A percentile compares a stretch with the other conserved stretches of the same genome.
Evolutionary conservation across 2,329 filamentous ascomycete genomes (phyloP).

Genomic region (Penicillium sp.): DNA sequence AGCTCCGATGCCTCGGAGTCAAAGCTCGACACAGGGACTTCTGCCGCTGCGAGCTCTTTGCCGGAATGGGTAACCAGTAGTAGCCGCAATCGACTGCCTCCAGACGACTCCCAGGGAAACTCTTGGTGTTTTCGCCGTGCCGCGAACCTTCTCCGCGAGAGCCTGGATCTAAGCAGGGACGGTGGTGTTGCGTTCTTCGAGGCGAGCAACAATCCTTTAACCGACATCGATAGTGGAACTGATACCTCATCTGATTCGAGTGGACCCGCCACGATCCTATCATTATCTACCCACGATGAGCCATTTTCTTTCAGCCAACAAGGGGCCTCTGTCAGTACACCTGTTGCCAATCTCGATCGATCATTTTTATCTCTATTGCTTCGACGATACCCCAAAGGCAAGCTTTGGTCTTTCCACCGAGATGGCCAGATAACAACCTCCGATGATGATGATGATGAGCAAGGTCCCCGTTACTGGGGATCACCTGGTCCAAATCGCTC

Average conservation of each 20-base stretch:
- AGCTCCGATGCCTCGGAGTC: conserved; percentile 27
- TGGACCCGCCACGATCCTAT: conserved; percentile 33
- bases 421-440: conserved; percentile 46
- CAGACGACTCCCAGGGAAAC: conserved; percentile 39
- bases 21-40: conserved; percentile 30
- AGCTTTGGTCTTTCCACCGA: conserved; percentile 50
- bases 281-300: conserved; percentile 37
- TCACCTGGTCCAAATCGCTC: conserved; percentile 9
- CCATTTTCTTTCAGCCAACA: conserved; percentile 32
- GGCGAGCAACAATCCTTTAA: conserved; percentile 27
- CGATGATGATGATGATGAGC: conserved; percentile 50
- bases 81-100: conserved; percentile 23
- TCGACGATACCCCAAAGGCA: conserved; percentile 48
- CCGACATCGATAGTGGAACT: conserved; percentile 30
- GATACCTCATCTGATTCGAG: conserved; percentile 30
- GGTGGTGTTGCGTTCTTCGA: conserved; percentile 49
- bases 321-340: conserved; percentile 25
- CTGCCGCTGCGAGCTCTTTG: conserved; percentile 28
- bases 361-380: conserved; percentile 38
- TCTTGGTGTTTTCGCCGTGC: conserved; percentile 50
- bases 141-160: conserved; percentile 49
- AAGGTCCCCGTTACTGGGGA: conserved; percentile 16
- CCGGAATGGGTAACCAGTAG: conserved; percentile 35
- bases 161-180: conserved; percentile 46
- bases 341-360: conserved; percentile 34